phyloP scores from a whole-genome alignment of 768 basidiomycete species.

The Rickenella mellea region DNA sequence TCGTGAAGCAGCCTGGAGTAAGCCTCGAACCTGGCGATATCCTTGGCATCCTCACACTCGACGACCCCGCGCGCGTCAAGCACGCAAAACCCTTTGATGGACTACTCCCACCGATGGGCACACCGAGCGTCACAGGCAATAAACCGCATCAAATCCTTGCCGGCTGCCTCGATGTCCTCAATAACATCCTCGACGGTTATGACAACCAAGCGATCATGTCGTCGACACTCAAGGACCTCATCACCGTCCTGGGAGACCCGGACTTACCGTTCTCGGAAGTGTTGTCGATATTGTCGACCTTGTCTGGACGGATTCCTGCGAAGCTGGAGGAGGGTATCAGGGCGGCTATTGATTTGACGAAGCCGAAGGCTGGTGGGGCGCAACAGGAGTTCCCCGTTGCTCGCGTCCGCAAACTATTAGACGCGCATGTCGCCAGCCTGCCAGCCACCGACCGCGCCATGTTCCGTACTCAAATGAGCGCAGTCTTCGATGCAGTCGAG shows the following conservation, averaged over 20 bases:
- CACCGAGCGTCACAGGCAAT: slow-evolving; percentile 76
- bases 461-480: slow-evolving; percentile 63
- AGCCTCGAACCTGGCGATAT: slow-evolving; percentile 96
- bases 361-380: slow-evolving; percentile 55
- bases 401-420: slow-evolving; percentile 78
- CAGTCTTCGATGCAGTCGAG: slow-evolving; percentile 68
- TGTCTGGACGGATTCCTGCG: slow-evolving; percentile 87
- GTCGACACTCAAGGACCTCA: slow-evolving; percentile 77
- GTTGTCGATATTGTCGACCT: slow-evolving; percentile 70
- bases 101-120: slow-evolving; percentile 79
- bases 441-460: slow-evolving; percentile 71
- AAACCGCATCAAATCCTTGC: slow-evolving; percentile 84
- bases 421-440: slow-evolving; percentile 75
- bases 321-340: slow-evolving; percentile 87
- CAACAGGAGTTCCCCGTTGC: slow-evolving; percentile 85
- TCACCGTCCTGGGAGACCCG: slow-evolving; percentile 70
- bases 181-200: slow-evolving; percentile 92
- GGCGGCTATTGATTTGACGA: slow-evolving; percentile 64
- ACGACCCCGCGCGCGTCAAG: slow-evolving; percentile 92
- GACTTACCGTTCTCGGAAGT: slow-evolving; percentile 87
- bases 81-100: slow-evolving; percentile 98
- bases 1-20: slow-evolving; percentile 97
- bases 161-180: slow-evolving; percentile 64
- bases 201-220: slow-evolving; percentile 93
- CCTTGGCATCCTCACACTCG: slow-evolving; percentile 90